Evolutionary conservation across 2,329 filamentous ascomycete species (phyloP), one percentile per base, ranked within the genome.

Genomic region (Fusarium chaquense): DNA sequence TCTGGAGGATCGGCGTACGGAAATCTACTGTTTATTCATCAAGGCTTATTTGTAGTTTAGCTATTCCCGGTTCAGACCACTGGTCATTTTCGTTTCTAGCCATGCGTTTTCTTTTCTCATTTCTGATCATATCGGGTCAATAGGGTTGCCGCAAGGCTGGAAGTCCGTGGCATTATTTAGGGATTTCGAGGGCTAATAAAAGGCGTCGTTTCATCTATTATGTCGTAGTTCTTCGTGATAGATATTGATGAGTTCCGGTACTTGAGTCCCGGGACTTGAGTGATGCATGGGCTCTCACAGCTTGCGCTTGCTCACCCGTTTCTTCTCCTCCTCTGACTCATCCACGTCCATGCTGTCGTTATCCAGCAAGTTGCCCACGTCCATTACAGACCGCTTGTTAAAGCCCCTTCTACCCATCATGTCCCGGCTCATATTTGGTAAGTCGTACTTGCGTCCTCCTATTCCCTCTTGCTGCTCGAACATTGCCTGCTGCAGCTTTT

Each of bases 341-440:
- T 90, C 87, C 30, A 89, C 73, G 52, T 89, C 87, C 83, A 88
- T 87, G 44, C 81, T 83, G 66, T 85, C 84, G 32, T 84, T 83
- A 6, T 83, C 81, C 3, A 80, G 78, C 24, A 80, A 76, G 52
- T 80, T 80, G 45, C 82, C 75, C 51, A 81, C 78, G 49, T 85
- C 83, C 59, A 82, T 82, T 71, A 83, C 81, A 58, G 76, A 62
- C 24, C 79, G 74, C 70, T 81, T 81, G 58, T 74, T 76, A 30
- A 75, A 70, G 2, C 61, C 71, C 49, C 75, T 72, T 41, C 77
- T 70, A 8, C 70, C 52, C 12, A 78, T 58, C 47, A 62, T 58
- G 12, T 79, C 76, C 16, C 77, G 64, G 8, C 61, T 57, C 54
- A 65, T 53, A 18, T 64, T 66, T 30, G 64, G 59, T 9, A 69